A percentile compares a stretch with the other conserved stretches of the same genome.
Evolutionary conservation across 192 early-diverging fungal species (phyloP).

Genomic region (Bifiguratus adelaidae): DNA sequence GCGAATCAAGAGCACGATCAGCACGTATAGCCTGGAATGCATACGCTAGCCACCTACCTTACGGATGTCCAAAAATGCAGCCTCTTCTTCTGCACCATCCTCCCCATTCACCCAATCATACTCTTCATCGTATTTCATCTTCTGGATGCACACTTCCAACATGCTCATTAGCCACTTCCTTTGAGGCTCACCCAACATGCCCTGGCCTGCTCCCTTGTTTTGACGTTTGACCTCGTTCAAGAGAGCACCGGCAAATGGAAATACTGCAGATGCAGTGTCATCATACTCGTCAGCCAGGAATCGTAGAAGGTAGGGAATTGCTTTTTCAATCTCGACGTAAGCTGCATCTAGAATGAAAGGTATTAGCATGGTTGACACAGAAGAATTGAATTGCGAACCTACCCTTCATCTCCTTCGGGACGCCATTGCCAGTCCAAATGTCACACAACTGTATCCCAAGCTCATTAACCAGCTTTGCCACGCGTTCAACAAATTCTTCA

Average conservation of each 20-base stretch:
- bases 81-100: slow-evolving; percentile 69
- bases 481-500: slow-evolving; percentile 53
- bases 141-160: slow-evolving; percentile 59
- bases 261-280: slow-evolving; percentile 67
- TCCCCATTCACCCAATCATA: slow-evolving; percentile 61
- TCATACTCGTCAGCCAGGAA: slow-evolving; percentile 76
- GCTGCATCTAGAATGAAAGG: slow-evolving; percentile 22
- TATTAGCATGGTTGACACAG: not conserved
- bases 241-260: slow-evolving; percentile 63
- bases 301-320: slow-evolving; percentile 69
- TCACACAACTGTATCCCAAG: slow-evolving; percentile 64
- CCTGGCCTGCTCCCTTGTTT: slow-evolving; percentile 33
- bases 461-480: slow-evolving; percentile 61
- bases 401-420: slow-evolving; percentile 19
- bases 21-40: not conserved
- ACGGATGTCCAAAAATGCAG: slow-evolving; percentile 56
- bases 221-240: slow-evolving; percentile 48
- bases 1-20: slow-evolving; percentile 14
- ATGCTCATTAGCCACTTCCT: slow-evolving; percentile 39
- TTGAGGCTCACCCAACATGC: slow-evolving; percentile 29
- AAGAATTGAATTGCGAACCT: not conserved
- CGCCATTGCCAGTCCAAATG: slow-evolving; percentile 38
- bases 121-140: slow-evolving; percentile 88
- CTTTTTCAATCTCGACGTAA: slow-evolving; percentile 54
- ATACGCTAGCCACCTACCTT: slow-evolving; percentile 28